These are phyloP conservation scores for Sclerotinia subarctica DNA, from an alignment of 2,329 filamentous ascomycete species.

Conservation along the genomic window DNA sequence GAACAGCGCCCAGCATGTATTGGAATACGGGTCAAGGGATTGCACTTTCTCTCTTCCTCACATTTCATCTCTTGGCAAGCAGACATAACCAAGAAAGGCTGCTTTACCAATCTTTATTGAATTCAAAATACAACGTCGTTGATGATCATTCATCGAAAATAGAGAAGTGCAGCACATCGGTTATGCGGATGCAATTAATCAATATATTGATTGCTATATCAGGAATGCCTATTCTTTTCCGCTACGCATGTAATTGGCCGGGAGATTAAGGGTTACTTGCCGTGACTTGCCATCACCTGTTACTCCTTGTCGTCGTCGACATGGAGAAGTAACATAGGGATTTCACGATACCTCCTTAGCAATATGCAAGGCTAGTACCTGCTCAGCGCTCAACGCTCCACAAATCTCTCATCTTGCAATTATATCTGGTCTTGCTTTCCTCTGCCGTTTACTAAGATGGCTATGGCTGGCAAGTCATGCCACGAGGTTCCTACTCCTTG, in stretches of 20 bases:
- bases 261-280: neutral
- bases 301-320: neutral
- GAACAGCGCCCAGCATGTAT: neutral
- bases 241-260: neutral
- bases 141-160: constrained; percentile 1
- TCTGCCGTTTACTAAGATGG: constrained; percentile 4
- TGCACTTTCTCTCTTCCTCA: constrained; percentile 6
- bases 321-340: neutral
- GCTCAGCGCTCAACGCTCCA: constrained; percentile 12
- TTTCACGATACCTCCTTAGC: constrained; percentile 8
- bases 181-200: neutral
- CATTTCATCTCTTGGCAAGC: constrained; percentile 12
- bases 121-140: constrained; percentile 1
- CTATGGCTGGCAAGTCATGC: constrained; percentile 23
- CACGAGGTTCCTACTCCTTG: constrained; percentile 29
- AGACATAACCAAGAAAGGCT: neutral
- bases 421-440: neutral
- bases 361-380: constrained; percentile 7
- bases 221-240: neutral
- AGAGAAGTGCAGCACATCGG: neutral
- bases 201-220: neutral
- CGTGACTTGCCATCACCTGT: neutral
- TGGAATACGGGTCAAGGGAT: constrained; percentile 2
- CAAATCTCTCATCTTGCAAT: constrained; percentile 20
- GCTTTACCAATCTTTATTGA: constrained; percentile 4